Conservation (phyloP, 208 protist species). For the Crithidia thermophila region DNA sequence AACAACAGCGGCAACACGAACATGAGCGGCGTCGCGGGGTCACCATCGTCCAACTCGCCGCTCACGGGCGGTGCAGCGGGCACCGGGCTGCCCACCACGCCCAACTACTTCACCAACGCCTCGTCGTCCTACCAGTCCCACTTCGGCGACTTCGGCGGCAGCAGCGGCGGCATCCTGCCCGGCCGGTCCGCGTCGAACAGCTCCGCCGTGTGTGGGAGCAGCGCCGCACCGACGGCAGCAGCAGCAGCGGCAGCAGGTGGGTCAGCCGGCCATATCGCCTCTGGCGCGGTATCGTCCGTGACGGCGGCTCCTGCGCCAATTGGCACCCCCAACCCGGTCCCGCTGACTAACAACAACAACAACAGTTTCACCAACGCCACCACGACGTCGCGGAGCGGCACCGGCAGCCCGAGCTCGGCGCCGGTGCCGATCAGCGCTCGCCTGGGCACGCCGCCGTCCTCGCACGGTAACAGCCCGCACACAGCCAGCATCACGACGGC, state of each 20-base stretch:
- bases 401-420: conserved; percentile 2
- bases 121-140: conserved; percentile 28
- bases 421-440: conserved; percentile 3
- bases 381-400: not conserved
- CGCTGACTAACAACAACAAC: not conserved
- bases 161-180: not conserved
- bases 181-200: conserved; percentile 4
- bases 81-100: too few relatives aligned
- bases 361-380: not conserved
- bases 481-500: conserved; percentile 3
- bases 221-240: not conserved
- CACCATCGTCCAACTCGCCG: conserved; percentile 2
- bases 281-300: too few relatives aligned
- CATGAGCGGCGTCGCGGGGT: too few relatives aligned
- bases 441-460: not conserved
- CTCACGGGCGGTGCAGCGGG: too few relatives aligned
- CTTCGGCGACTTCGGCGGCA: conserved; percentile 26
- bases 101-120: conserved; percentile 18
- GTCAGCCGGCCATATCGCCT: too few relatives aligned
- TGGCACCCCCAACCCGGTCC: too few relatives aligned
- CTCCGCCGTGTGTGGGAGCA: not conserved
- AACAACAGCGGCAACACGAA: too few relatives aligned
- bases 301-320: too few relatives aligned
- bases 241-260: not conserved
- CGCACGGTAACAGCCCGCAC: conserved; percentile 9